Evolutionary conservation across 2,329 filamentous ascomycete genomes (phyloP).

Genomic region (Aspergillus neoniger): DNA sequence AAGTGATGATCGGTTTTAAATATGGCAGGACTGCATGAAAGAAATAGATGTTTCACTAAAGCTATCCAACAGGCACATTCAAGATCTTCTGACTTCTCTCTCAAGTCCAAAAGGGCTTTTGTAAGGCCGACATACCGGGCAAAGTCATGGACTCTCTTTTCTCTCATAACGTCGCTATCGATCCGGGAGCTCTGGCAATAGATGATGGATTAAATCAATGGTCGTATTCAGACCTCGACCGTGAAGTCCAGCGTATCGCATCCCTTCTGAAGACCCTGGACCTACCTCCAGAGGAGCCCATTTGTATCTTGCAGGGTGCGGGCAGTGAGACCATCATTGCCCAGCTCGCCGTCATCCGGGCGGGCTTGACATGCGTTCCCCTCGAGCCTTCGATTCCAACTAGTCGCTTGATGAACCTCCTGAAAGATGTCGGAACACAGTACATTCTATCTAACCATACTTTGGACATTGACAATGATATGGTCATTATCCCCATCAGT

Average conservation of each 20-base stretch:
- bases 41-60: too few species aligned
- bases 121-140: neutral
- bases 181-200: neutral
- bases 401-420: constrained; percentile 4
- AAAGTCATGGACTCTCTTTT: neutral
- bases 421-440: constrained; percentile 3
- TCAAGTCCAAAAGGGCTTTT: neutral
- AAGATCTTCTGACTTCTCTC: neutral
- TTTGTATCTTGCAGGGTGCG: constrained; percentile 9
- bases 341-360: constrained; percentile 10
- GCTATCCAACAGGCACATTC: neutral
- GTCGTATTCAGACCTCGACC: constrained; percentile 7
- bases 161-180: neutral
- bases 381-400: constrained; percentile 5
- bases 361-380: constrained; percentile 12
- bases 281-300: constrained; percentile 5
- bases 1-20: neutral
- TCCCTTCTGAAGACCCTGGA: neutral
- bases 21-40: neutral
- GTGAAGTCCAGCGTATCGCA: constrained; percentile 1
- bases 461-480: neutral
- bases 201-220: neutral
- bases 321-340: constrained; percentile 6
- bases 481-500: constrained; percentile 3
- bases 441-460: constrained; percentile 5